A percentile compares a stretch with the other conserved stretches of the same genome.
Conservation (phyloP, 139 green algal species). For the Yamagishiella unicocca region DNA sequence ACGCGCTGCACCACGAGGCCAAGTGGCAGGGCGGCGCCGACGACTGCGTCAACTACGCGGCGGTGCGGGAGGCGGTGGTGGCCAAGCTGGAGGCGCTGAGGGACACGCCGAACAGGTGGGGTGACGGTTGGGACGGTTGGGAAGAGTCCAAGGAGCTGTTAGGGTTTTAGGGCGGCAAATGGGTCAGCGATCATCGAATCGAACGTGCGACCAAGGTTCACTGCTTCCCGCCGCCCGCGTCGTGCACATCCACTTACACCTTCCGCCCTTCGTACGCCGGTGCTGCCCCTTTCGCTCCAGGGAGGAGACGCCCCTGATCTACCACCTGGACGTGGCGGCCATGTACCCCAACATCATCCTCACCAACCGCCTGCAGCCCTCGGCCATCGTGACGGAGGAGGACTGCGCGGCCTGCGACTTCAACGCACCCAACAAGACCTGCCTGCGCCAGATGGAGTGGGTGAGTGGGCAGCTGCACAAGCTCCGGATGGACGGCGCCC, state of each 20-base stretch:
- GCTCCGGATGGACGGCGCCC: background rate
- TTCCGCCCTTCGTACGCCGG: no score
- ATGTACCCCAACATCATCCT: slow-evolving; percentile 99
- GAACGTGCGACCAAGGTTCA: no score
- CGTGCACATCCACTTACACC: no score
- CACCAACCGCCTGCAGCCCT: slow-evolving; percentile 93
- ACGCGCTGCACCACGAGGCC: slow-evolving; percentile 82
- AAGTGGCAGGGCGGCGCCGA: slow-evolving; percentile 68
- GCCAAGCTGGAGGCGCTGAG: slow-evolving; percentile 80
- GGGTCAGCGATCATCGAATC: no score
- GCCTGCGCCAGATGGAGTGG: slow-evolving; percentile 96
- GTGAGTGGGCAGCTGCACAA: slow-evolving; percentile 49
- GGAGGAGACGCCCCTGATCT: slow-evolving; percentile 94
- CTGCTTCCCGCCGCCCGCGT: no score
- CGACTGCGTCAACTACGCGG: slow-evolving; percentile 83
- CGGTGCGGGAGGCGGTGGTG: slow-evolving; percentile 71
- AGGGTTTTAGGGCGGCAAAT: no score
- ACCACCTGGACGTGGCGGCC: slow-evolving; percentile 98
- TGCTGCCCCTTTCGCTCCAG: slow-evolving; percentile 51
- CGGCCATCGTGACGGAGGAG: slow-evolving; percentile 89
- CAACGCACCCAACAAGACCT: slow-evolving; percentile 95
- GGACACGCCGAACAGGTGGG: slow-evolving; percentile 80
- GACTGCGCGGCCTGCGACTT: slow-evolving; percentile 97
- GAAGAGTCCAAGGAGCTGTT: background rate
- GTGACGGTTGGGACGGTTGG: background rate